phyloP scores from a whole-genome alignment of 129 eudicot genomes.

The Oenanthe sinensis region DNA sequence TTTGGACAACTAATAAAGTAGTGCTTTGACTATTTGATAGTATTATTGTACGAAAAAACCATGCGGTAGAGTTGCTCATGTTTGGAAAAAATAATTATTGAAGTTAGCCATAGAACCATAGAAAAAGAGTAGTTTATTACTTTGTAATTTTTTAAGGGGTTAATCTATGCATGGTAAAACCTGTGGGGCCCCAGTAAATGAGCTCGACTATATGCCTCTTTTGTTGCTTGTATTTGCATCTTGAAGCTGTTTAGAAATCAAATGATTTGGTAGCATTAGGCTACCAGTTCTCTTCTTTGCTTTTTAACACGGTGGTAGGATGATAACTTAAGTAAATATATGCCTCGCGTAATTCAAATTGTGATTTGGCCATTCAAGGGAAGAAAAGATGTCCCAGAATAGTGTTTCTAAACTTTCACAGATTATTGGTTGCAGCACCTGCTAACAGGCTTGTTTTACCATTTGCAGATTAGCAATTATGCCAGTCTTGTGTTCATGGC shows the following conservation, averaged over 20 bases:
- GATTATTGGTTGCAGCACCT: not conserved
- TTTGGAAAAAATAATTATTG: too few species aligned
- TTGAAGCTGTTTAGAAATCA: not conserved
- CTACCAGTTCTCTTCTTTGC: not conserved
- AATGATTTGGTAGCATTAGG: not conserved
- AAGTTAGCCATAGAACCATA: not conserved
- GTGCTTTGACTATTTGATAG: not conserved
- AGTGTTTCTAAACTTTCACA: not conserved
- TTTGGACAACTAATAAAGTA: not conserved
- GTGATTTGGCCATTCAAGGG: not conserved
- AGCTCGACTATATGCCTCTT: not conserved
- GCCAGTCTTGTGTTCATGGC: constrained; percentile 24
- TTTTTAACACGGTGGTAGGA: not conserved
- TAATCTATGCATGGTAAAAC: not conserved
- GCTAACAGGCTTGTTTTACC: not conserved
- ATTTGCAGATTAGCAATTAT: constrained; percentile 26
- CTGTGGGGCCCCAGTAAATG: not conserved
- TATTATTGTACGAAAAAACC: not conserved
- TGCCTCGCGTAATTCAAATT: not conserved
- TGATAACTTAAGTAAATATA: not conserved
- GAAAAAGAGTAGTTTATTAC: not conserved
- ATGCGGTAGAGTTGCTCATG: not conserved
- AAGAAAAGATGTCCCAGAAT: not conserved
- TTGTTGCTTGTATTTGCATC: not conserved
- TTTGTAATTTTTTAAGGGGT: not conserved